These are phyloP conservation scores for Clohesyomyces aquaticus DNA, from an alignment of 495 filamentous ascomycete species.

Conservation along the genomic window DNA sequence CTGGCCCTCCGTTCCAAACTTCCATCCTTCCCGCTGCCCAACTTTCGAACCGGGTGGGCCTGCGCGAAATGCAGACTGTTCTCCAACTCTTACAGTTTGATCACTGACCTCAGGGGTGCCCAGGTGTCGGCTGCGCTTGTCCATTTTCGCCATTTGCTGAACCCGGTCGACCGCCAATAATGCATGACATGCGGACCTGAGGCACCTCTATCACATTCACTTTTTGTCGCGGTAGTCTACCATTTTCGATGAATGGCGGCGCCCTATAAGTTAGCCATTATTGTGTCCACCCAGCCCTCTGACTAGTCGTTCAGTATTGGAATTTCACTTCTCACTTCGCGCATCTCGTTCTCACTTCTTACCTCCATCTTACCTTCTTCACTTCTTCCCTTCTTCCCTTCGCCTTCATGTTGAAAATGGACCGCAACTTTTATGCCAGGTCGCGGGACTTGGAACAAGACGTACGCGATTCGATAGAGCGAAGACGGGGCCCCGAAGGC, in stretches of 20 bases:
- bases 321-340: slow-evolving; percentile 29
- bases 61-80: slow-evolving; percentile 21
- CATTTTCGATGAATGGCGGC: not conserved
- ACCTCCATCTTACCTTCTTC: not conserved
- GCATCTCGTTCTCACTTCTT: too few species aligned
- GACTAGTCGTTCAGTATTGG: not conserved
- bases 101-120: slow-evolving; percentile 28
- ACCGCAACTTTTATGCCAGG: slow-evolving; percentile 6
- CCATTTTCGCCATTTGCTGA: not conserved
- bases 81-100: slow-evolving; percentile 28
- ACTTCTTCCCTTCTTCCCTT: slow-evolving; percentile 12
- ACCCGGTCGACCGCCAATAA: not conserved
- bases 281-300: slow-evolving; percentile 5
- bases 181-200: slow-evolving; percentile 32
- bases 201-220: slow-evolving; percentile 18
- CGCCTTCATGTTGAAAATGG: slow-evolving; percentile 23
- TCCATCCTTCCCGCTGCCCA: not conserved
- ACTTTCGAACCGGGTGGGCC: slow-evolving; percentile 5
- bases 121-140: slow-evolving; percentile 24
- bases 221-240: slow-evolving; percentile 5
- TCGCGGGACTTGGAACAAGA: slow-evolving; percentile 29
- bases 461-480: slow-evolving; percentile 16
- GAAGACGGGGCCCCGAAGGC: slow-evolving; percentile 2
- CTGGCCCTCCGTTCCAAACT: not conserved
- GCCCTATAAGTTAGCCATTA: slow-evolving; percentile 18